Base-by-base conservation (phyloP, 208 protist species). In the Strigomonas oncopelti region DNA sequence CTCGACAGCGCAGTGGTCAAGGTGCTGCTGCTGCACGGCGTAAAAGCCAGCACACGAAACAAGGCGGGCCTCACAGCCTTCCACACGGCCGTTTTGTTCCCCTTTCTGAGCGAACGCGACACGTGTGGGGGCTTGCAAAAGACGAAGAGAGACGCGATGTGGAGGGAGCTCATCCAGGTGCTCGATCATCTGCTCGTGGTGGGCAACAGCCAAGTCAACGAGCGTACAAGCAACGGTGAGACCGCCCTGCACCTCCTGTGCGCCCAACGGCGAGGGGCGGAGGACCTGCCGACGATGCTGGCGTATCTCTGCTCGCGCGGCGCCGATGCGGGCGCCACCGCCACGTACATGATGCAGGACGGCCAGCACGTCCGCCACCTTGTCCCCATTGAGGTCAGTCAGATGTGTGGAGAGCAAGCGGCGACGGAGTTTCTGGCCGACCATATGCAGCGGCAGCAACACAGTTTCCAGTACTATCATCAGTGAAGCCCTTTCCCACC, bases 201-300 rank as follows among this genome's bases (percentile, higher is more conserved):
- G 0, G 82, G 78, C 25, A 61, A 52, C 25, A 65, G 45, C 16
- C 48, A 61, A 25, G 68, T 87, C 8, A 70, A 87, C 48, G 81
- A 84, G 66, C 71, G 77, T 2, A 81, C 77, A 5, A 28, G 25
- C 3, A 45, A 64, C 24, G 74, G 78, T 1, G 59, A 69, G 3
- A 87, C 81, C 0, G 32, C 81, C 9, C 60, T 87, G 29, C 81
- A 84, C 53, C 55, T 87, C 0, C 65, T 78, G 20, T 78, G 77
- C 42, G 48, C 27, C 11, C 57, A 62, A 46, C 29, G 29, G 27
- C 7, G 11, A 29, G 18, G n/a, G 4, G 20, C 46, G 34, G 27
- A 20, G 57, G 28, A 34, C 11, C 7, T 48, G 42, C 42, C 42
- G 8, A 34, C 27, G 18, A 20, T 62, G 11, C 28, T 62, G 7